Conservation (phyloP, 2,329 filamentous ascomycete species). For the Sporothrix phasma region DNA sequence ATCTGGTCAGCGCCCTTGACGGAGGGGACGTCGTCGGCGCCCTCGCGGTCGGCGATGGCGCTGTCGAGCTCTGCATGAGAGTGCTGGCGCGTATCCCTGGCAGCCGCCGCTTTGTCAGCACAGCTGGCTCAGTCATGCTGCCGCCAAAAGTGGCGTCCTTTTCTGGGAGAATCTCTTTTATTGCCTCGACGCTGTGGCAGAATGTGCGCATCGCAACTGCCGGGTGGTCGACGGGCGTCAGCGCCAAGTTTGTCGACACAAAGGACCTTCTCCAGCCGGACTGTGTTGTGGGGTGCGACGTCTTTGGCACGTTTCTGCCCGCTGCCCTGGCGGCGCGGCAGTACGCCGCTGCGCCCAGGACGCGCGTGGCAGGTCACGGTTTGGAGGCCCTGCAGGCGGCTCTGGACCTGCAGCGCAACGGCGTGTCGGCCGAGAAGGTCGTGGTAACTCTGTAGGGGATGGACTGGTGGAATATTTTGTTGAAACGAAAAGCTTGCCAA, state of each 20-base stretch:
- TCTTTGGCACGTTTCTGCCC: background rate
- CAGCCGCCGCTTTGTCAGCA: conserved; percentile 13
- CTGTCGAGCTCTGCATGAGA: background rate
- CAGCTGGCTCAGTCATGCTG: conserved; percentile 6
- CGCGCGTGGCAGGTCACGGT: conserved; percentile 24
- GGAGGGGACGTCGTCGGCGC: conserved; percentile 11
- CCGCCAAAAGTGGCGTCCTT: background rate
- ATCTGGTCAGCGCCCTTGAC: conserved; percentile 14
- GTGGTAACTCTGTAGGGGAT: conserved; percentile 23
- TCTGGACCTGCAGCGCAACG: conserved; percentile 24
- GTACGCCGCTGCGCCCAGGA: conserved; percentile 22
- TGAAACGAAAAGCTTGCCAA: too few species aligned
- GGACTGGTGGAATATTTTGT: too few species aligned
- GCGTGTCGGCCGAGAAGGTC: conserved; percentile 31
- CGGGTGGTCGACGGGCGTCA: background rate
- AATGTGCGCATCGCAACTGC: background rate
- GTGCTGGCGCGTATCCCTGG: conserved; percentile 3
- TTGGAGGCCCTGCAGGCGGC: conserved; percentile 25
- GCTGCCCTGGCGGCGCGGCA: conserved; percentile 18
- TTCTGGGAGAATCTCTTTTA: background rate
- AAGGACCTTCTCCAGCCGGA: background rate
- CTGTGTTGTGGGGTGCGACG: background rate
- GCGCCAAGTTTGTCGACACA: conserved; percentile 4
- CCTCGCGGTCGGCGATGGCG: conserved; percentile 15
- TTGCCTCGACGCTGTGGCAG: background rate